Evolutionary conservation across 805 yeast genomes (phyloP), one percentile per base, ranked within the genome.

Genomic region (Saturnispora bothae): DNA sequence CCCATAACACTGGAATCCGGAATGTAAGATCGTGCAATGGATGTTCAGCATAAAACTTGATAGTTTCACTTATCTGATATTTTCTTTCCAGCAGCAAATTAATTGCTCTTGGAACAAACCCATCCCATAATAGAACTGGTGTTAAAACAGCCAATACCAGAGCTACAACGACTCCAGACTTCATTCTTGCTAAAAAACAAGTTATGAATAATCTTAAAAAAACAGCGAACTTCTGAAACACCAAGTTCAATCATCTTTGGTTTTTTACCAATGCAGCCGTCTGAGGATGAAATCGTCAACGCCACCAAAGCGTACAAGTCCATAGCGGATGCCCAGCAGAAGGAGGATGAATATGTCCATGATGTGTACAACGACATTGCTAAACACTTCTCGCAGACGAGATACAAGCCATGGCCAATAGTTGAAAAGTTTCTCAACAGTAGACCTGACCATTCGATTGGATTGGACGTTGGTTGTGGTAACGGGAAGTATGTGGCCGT

Each of bases 381-480:
- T 0, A 49, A 78, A 8, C 98, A 92, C 56, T 92, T 92, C 57
- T 88, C 97, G 2, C 80, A 80, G 48, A 92, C 98, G 0, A 60
- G 98, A 34, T 92, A 88, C 61, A 89, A 83, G 63, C 96, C 97
- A 20, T 92, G 98, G 98, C 97, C 97, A 6, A 76, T 86, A 16
- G 98, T 92, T 19, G 83, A 83, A 36, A 57, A 67, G 43, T 92
- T 81, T 52, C 59, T 92, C 32, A 52, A 48, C 9, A 48, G 57
- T 1, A 71, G 73, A 48, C 42, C 54, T 0, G 60, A 61, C 5
- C 80, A 84, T 31, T 61, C 78, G 1, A 44, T 89, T 1, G 98
- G 98, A 1, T 66, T 86, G 21, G 98, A 92, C 60, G 84, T 89
- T 16, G 98, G 98, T 0, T 89, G 97, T 57, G 98, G 98, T 3